Evolutionary conservation across 331 rosid genomes (phyloP).

Genomic region (Erythrophleum ivorense): DNA sequence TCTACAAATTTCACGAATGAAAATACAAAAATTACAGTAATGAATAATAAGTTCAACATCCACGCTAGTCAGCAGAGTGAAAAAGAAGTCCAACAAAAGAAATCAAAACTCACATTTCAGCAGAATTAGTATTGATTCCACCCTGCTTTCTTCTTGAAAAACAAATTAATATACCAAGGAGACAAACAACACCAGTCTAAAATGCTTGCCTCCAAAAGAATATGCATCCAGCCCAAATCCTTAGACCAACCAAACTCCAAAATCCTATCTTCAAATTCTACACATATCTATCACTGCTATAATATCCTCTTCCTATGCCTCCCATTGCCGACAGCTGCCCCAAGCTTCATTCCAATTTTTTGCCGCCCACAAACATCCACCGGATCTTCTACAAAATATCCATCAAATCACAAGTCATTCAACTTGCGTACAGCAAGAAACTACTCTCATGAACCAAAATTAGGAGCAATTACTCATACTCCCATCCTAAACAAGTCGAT

Average conservation of each 20-base stretch:
- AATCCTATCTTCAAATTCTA: constrained; percentile 67
- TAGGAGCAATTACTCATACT: constrained; percentile 39
- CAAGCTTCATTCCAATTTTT: constrained; percentile 42
- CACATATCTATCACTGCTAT: constrained; percentile 54
- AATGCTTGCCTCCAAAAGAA: constrained; percentile 87
- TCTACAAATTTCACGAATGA: constrained; percentile 62
- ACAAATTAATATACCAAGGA: constrained; percentile 75
- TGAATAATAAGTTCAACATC: constrained; percentile 52
- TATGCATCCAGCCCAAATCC: constrained; percentile 62
- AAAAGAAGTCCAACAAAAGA: constrained; percentile 48
- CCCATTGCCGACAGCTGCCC: constrained; percentile 39
- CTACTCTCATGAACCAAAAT: constrained; percentile 46
- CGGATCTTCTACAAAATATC: constrained; percentile 34
- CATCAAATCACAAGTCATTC: constrained; percentile 47
- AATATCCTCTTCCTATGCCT: constrained; percentile 53
- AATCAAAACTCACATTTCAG: constrained; percentile 53
- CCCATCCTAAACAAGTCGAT: constrained; percentile 70
- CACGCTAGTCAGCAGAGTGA: constrained; percentile 47
- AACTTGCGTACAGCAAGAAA: constrained; percentile 47
- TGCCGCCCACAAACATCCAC: constrained; percentile 43
- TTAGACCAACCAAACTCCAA: constrained; percentile 59
- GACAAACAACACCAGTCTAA: constrained; percentile 48
- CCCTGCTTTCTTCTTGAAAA: constrained; percentile 48
- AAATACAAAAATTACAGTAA: constrained; percentile 41
- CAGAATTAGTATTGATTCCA: constrained; percentile 53